phyloP scores from a whole-genome alignment of 208 protist species.

The Tetramitus jugosus region DNA sequence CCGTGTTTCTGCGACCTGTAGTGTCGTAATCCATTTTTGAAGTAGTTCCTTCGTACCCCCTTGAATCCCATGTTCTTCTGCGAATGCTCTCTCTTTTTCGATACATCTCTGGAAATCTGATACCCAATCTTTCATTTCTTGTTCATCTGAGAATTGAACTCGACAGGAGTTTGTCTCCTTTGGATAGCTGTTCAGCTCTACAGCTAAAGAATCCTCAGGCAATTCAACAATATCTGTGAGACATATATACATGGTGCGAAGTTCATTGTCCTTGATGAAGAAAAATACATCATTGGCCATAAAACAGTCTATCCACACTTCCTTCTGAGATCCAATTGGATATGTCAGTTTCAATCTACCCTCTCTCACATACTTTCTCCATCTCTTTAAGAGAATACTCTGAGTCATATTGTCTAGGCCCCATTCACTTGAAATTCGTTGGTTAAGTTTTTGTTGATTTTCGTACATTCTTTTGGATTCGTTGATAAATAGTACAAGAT shows the following conservation, averaged over 20 bases:
- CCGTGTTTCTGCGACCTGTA: too few species aligned
- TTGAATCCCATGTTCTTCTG: too few species aligned
- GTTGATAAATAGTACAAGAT: slow-evolving; percentile 1
- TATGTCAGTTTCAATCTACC: not conserved
- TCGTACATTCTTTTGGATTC: not conserved
- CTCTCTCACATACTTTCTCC: slow-evolving; percentile 4
- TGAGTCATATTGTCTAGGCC: not conserved
- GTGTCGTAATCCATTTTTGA: too few species aligned
- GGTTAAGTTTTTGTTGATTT: not conserved
- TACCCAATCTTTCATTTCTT: too few species aligned
- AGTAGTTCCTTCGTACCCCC: too few species aligned
- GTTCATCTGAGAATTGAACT: too few species aligned
- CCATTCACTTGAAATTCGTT: not conserved
- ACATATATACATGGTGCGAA: not conserved
- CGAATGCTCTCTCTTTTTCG: too few species aligned
- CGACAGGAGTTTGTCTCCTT: too few species aligned
- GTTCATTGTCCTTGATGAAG: not conserved
- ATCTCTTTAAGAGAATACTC: not conserved
- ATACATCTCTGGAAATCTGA: too few species aligned
- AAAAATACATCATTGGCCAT: slow-evolving; percentile 4
- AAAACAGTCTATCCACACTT: slow-evolving; percentile 12
- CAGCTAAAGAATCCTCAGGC: too few species aligned
- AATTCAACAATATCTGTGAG: not conserved
- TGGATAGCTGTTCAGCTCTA: too few species aligned
- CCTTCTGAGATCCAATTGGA: not conserved